phyloP scores from a whole-genome alignment of 1,284 basidiomycete species.

The Phylloporus sp. region DNA sequence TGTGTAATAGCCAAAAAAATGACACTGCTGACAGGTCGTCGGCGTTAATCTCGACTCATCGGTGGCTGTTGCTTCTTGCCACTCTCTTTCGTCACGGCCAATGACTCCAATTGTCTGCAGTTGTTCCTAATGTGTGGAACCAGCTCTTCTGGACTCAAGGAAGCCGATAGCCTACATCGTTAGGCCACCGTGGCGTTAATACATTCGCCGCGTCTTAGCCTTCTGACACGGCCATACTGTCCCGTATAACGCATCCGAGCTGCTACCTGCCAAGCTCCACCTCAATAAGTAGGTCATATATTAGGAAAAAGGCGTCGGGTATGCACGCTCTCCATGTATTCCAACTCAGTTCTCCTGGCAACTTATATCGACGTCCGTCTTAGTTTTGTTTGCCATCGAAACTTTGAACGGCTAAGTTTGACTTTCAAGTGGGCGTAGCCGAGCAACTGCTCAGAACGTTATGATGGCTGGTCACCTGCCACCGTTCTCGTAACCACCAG shows the following conservation, averaged over 20 bases:
- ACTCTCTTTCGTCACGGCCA: background rate
- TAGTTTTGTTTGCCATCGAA: conserved; percentile 7
- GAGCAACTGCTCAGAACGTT: background rate
- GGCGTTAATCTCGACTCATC: conserved; percentile 7
- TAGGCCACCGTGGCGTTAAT: background rate
- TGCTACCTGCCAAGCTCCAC: conserved; percentile 1
- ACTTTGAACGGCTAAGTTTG: conserved; percentile 21
- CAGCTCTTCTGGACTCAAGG: background rate
- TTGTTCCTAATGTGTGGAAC: background rate
- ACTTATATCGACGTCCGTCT: conserved; percentile 2
- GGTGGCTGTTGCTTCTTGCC: background rate
- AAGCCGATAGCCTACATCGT: background rate
- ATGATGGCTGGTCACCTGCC: conserved; percentile 1
- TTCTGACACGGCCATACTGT: background rate
- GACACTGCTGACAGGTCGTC: conserved; percentile 10
- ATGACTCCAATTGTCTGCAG: background rate
- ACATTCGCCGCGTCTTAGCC: background rate
- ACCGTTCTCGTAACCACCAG: background rate
- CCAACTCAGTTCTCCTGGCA: conserved; percentile 16
- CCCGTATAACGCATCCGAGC: background rate
- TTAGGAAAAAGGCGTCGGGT: conserved; percentile 15
- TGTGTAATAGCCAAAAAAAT: too few relatives aligned
- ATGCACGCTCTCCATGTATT: conserved; percentile 3
- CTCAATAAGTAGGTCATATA: conserved; percentile 2
- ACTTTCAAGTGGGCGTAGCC: conserved; percentile 7